Evolutionary conservation across 23 red algal genomes (phyloP), one percentile per base, ranked within the genome.

Genomic region (Cyanidium caldarium): DNA sequence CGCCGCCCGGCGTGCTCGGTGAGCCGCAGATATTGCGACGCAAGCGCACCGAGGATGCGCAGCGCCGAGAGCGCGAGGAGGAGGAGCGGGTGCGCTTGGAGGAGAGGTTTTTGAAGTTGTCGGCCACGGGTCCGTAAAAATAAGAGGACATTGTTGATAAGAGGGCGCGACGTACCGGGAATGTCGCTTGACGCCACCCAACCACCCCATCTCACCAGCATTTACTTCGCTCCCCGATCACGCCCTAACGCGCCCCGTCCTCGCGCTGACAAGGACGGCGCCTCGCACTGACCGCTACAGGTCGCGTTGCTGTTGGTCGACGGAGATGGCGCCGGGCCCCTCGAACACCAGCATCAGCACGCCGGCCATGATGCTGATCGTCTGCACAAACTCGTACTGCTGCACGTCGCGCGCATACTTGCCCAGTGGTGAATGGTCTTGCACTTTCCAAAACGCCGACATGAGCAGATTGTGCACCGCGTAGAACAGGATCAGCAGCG

Each of bases 311-410:
- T 61, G 37, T 35, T 98, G 78, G 58, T 98, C 92, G 34, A 98
- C 72, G 14, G 78, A 84, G 65, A 98, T 70, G 15, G 66, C 81
- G 13, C 92, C 83, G 0, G 92, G 92, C 45, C 92, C 92, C 43
- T 66, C 77, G 43, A 78, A 68, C 17, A 89, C 80, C 21, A 98
- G 72, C 65, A 98, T 45, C 40, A 87, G 42, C 37, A 98, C 65
- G 17, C 92, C 92, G 34, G 83, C 92, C 92, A 98, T 98, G 46
- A 98, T 98, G 42, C 77, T 84, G 16, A 98, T 21, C 0, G 92
- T 98, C 77, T 98, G 92, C 37, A 98, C 84, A 80, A 95, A 95
- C 78, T 94, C 87, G 69, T 89, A 98, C 72, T 78, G 82, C 80
- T 84, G 73, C 20, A 98, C 84, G 56, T 98, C 84, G 16, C 80